Percentiles rank a stretch among this genome's conserved stretches.
phyloP scores from a whole-genome alignment of 2,329 filamentous ascomycete genomes.

The Colletotrichum sublineola region DNA sequence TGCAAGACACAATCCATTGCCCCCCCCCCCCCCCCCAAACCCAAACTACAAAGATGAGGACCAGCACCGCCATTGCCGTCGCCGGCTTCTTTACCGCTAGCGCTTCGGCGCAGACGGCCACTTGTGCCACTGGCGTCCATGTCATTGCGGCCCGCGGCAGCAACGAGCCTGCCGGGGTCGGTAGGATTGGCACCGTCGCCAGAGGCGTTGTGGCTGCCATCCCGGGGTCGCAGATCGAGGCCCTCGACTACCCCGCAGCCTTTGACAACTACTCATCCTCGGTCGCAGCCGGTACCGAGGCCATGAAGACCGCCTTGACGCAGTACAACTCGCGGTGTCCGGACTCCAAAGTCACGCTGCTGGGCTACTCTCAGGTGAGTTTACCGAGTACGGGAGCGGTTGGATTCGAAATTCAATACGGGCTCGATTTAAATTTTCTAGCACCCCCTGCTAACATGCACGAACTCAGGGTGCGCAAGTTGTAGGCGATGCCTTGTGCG shows the following conservation, averaged over 20 bases:
- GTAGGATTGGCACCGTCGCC: constrained; percentile 52
- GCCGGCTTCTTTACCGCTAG: constrained; percentile 46
- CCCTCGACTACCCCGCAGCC: constrained; percentile 56
- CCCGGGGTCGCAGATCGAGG: constrained; percentile 51
- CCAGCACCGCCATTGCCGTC: constrained; percentile 13
- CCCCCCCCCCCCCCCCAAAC: too few relatives aligned
- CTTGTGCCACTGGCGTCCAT: constrained; percentile 55
- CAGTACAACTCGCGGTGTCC: constrained; percentile 54
- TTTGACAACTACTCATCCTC: constrained; percentile 52
- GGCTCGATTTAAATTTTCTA: constrained; percentile 10
- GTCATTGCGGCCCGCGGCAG: constrained; percentile 58
- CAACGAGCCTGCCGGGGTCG: constrained; percentile 51
- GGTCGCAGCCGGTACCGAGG: constrained; percentile 51
- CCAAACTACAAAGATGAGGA: constrained; percentile 14
- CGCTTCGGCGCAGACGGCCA: constrained; percentile 43
- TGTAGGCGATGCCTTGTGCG: constrained; percentile 55
- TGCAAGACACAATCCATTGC: neutral
- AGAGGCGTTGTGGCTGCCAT: constrained; percentile 50
- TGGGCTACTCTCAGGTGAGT: constrained; percentile 58
- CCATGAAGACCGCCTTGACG: constrained; percentile 49
- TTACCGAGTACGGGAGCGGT: neutral
- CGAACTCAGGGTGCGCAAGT: constrained; percentile 55
- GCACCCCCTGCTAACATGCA: constrained; percentile 17
- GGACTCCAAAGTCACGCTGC: constrained; percentile 55
- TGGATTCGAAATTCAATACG: neutral